A percentile compares a stretch with the other conserved stretches of the same genome.
These are phyloP conservation scores for Coemansia sp. DNA, from an alignment of 192 early-diverging fungal genomes.

Conservation along the genomic window DNA sequence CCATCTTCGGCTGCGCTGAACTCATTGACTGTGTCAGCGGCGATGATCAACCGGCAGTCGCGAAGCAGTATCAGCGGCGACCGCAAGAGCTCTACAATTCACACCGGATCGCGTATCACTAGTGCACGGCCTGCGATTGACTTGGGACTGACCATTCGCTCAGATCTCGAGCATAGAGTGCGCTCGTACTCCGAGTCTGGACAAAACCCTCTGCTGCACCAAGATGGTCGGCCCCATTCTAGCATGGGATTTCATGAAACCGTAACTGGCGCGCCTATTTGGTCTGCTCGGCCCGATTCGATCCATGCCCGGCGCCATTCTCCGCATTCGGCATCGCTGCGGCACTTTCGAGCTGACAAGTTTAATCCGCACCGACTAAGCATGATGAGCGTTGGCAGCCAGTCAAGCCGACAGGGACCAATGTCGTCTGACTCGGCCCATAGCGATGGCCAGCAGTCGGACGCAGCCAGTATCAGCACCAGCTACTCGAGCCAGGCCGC, in stretches of 20 bases:
- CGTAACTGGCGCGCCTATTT: constrained; percentile 21
- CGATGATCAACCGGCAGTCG: constrained; percentile 20
- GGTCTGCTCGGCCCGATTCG: constrained; percentile 21
- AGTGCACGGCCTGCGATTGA: constrained; percentile 28
- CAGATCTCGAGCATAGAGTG: constrained; percentile 48
- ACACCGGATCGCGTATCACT: constrained; percentile 1
- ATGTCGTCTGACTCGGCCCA: constrained; percentile 7
- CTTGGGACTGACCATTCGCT: constrained; percentile 47
- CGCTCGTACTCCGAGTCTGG: constrained; percentile 54
- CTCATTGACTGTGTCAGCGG: constrained; percentile 37
- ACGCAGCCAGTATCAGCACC: constrained; percentile 24
- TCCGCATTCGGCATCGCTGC: constrained; percentile 36
- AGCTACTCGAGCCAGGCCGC: constrained; percentile 39
- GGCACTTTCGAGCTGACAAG: constrained; percentile 33
- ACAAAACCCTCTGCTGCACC: constrained; percentile 9
- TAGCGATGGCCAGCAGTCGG: constrained; percentile 26
- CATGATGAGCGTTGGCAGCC: constrained; percentile 28
- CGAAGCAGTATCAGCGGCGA: constrained; percentile 5
- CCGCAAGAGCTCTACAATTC: constrained; percentile 4
- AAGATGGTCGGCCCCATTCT: constrained; percentile 37
- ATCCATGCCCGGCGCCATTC: constrained; percentile 29
- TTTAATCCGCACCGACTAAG: constrained; percentile 31
- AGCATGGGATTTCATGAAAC: constrained; percentile 51
- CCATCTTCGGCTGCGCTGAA: constrained; percentile 34
- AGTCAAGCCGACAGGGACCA: constrained; percentile 13